Evolutionary conservation across 441 rosid species (phyloP).

Genomic region (Biscutella laevigata): DNA sequence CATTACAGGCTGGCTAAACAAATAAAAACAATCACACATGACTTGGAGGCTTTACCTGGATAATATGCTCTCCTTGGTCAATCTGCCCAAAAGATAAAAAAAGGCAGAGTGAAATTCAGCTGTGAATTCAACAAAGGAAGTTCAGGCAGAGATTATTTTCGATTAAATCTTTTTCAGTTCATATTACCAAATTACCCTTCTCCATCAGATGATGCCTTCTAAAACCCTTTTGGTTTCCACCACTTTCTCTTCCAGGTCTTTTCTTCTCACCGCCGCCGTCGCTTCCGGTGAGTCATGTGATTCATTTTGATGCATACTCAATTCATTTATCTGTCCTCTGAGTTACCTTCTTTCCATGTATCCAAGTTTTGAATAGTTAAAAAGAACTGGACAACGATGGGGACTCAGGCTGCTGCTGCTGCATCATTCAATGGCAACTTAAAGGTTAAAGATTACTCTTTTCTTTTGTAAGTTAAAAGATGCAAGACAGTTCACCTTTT

Average conservation of each 20-base stretch:
- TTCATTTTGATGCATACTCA: too few species aligned
- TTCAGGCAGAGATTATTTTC: too few species aligned
- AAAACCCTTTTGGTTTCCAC: constrained; percentile 11
- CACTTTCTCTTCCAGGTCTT: background rate
- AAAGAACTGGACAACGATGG: constrained; percentile 44
- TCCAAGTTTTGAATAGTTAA: background rate
- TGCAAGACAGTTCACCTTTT: too few species aligned
- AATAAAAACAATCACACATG: background rate
- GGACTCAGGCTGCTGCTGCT: constrained; percentile 53
- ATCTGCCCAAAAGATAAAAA: constrained; percentile 35
- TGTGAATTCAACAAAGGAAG: background rate
- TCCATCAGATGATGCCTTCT: too few species aligned
- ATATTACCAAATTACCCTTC: too few species aligned
- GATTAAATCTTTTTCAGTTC: too few species aligned
- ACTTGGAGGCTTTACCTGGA: constrained; percentile 44
- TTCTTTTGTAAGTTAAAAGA: too few species aligned
- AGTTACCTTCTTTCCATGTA: too few species aligned
- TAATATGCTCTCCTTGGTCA: constrained; percentile 86
- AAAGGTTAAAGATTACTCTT: constrained; percentile 31
- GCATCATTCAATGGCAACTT: constrained; percentile 68
- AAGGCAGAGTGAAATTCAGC: constrained; percentile 12
- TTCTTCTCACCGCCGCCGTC: constrained; percentile 9
- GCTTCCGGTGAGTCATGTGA: too few species aligned
- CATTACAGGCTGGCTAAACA: background rate
- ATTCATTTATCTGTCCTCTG: too few species aligned